Conservation (phyloP, 108 stramenopile species). For the Poteriospumella lacustris region DNA sequence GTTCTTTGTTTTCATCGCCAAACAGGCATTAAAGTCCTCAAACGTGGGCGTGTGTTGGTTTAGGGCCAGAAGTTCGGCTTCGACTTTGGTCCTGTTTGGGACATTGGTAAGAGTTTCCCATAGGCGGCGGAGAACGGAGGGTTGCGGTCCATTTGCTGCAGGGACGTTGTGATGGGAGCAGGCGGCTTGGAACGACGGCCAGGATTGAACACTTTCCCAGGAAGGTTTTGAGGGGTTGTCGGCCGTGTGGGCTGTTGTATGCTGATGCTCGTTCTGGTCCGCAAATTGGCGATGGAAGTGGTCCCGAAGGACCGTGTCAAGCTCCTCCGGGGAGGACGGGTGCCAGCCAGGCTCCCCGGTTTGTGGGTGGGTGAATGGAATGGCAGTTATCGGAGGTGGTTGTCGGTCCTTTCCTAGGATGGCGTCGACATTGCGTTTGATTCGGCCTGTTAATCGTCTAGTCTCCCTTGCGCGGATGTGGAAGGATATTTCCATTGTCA, state of each 20-base stretch:
- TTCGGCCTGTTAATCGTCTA: neutral
- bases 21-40: neutral
- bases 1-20: neutral
- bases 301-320: neutral
- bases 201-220: neutral
- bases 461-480: neutral
- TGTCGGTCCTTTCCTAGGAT: neutral
- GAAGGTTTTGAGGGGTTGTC: neutral
- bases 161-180: neutral
- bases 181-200: neutral
- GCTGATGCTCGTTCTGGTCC: neutral
- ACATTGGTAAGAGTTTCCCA: neutral
- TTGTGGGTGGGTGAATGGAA: neutral
- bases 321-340: neutral
- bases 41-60: neutral
- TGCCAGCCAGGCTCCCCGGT: neutral
- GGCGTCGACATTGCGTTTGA: neutral
- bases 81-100: neutral
- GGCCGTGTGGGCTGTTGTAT: neutral
- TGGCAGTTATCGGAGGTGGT: neutral
- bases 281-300: neutral
- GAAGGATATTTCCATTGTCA: neutral
- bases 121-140: neutral
- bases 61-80: neutral
- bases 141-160: neutral